A percentile compares a stretch with the other conserved stretches of the same genome.
These are phyloP conservation scores for Solanum lycopersicoides DNA, from an alignment of 257 asterid genomes.

Conservation along the genomic window DNA sequence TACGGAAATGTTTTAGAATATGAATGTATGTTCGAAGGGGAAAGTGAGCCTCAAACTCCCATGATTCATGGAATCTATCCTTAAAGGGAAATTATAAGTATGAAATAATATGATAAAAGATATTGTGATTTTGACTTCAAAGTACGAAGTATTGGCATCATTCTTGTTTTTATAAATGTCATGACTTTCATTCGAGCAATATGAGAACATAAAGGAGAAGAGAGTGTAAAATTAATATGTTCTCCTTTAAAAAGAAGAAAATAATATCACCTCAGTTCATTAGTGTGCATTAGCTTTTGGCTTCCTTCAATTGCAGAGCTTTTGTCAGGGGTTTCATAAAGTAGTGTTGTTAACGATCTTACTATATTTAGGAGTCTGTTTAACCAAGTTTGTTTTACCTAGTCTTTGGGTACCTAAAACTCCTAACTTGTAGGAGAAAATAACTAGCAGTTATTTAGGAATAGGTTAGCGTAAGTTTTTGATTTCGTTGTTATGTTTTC, in stretches of 20 bases:
- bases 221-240: background rate
- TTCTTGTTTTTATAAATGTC: background rate
- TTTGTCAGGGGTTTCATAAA: slow-evolving; percentile 64
- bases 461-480: background rate
- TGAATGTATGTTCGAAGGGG: background rate
- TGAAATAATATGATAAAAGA: background rate
- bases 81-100: background rate
- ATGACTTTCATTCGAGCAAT: background rate
- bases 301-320: slow-evolving; percentile 87
- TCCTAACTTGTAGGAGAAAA: background rate
- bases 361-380: too few relatives aligned
- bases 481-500: background rate
- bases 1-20: background rate
- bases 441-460: background rate
- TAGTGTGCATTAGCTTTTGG: slow-evolving; percentile 69
- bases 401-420: background rate
- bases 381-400: background rate
- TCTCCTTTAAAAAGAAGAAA: background rate
- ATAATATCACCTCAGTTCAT: slow-evolving; percentile 24
- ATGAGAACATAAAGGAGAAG: background rate
- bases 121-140: background rate
- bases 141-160: background rate
- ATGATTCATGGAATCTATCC: background rate
- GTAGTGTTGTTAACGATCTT: slow-evolving; percentile 5
- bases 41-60: background rate